Conservation (phyloP, 345 rosid genomes). For the Syzygium oleosum region DNA sequence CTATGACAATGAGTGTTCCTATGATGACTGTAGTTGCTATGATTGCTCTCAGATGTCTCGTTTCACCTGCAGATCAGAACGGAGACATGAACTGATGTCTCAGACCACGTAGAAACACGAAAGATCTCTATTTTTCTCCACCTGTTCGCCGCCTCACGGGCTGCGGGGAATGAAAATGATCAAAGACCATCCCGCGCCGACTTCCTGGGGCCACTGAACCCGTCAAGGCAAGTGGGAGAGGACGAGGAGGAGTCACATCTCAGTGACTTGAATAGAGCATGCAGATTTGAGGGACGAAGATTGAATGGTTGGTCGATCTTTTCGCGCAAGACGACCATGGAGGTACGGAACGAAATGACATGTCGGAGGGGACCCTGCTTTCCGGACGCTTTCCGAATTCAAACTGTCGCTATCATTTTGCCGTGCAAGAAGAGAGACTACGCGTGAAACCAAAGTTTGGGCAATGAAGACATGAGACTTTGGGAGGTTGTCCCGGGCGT, state of each 20-base stretch:
- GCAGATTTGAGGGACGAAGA: too few relatives aligned
- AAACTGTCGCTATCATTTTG: not conserved
- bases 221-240: too few relatives aligned
- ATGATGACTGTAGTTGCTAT: not conserved
- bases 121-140: not conserved
- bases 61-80: not conserved
- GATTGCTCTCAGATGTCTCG: not conserved
- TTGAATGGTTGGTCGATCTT: too few relatives aligned
- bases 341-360: not conserved
- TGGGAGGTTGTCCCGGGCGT: not conserved
- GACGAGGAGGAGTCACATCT: too few relatives aligned
- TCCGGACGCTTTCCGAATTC: not conserved
- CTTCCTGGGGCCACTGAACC: too few relatives aligned
- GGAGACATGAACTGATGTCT: not conserved
- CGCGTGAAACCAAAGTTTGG: not conserved
- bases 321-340: too few relatives aligned
- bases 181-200: not conserved
- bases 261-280: too few relatives aligned
- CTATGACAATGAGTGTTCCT: not conserved
- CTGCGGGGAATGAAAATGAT: not conserved
- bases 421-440: not conserved
- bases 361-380: not conserved
- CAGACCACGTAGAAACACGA: not conserved
- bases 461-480: not conserved
- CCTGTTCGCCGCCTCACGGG: not conserved